Base-by-base conservation (phyloP, 1,284 basidiomycete species). In the Rugosomyces carneus region DNA sequence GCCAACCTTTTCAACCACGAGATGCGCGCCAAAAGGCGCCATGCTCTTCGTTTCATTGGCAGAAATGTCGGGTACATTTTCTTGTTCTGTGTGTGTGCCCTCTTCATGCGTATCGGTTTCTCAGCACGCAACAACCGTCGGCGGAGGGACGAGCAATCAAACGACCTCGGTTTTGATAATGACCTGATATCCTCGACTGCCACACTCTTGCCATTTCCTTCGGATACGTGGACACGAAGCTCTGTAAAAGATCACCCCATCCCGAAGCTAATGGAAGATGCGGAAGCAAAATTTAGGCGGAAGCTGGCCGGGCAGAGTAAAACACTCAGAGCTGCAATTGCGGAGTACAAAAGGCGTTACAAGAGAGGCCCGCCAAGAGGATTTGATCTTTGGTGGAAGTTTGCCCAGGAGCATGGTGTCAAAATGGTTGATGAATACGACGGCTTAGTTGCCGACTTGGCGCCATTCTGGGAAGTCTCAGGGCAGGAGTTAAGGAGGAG, bases 401-500 rank as follows among this genome's bases (percentile, higher is more conserved):
- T 94, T 65, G 88, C 86, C 16, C 69, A 76, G 61, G 70, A 80
- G 41, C 76, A 89, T 60, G 70, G 79, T 16, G 84, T 89, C 44
- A 78, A 82, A 58, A 81, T 97, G 68, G 74, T 92, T 16, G 93
- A 97, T 66, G 93, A 96, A 61, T 97, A 92, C 60, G 90, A 96
- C 58, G 77, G 81, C 23, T 72, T 96, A n/a, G 64, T 78, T 47
- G 70, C 75, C 40, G 93, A 96, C 61, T 67, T 97, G 47, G 76
- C 73, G 21, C 91, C 91, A 0, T 97, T 92, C 61, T 88, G 84
- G 78, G 63, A 71, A 7, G 61, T 96, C 29, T 71, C 76, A 8
- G 85, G 88, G 0, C 72, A 72, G 47, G 89, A 94, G 60, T 60
- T 96, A 37, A 70, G 86, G 48, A 20, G 19, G 78, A 82, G 58